Conservation (phyloP, 1,284 basidiomycete genomes). For the Sanghuangporus sanghuang region DNA sequence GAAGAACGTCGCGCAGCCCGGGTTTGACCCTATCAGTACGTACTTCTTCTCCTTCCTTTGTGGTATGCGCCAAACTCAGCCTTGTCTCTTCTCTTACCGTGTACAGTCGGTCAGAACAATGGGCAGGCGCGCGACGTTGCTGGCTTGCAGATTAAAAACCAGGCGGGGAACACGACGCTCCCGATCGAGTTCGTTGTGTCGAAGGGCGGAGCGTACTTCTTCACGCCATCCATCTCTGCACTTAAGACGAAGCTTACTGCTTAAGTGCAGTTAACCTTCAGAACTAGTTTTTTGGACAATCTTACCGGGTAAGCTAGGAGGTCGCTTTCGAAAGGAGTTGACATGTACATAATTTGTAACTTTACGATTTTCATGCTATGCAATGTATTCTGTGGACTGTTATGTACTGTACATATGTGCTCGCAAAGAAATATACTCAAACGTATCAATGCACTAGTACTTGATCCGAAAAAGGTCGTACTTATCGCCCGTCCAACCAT, state of each 20-base stretch:
- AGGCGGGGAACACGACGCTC: slow-evolving; percentile 24
- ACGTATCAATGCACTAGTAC: not conserved
- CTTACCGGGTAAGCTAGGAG: too few relatives aligned
- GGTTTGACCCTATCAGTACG: slow-evolving; percentile 27
- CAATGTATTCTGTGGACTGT: not conserved
- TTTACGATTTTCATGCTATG: not conserved
- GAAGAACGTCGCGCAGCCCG: slow-evolving; percentile 18
- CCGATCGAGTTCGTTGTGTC: slow-evolving; percentile 30
- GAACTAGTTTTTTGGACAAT: not conserved
- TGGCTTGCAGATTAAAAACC: slow-evolving; percentile 37
- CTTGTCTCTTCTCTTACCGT: slow-evolving; percentile 10
- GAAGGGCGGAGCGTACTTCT: slow-evolving; percentile 40
- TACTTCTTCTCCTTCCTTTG: not conserved
- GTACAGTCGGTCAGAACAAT: slow-evolving; percentile 39
- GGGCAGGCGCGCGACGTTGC: slow-evolving; percentile 30
- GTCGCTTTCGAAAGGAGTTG: too few relatives aligned
- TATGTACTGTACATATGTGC: not conserved
- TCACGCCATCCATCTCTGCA: slow-evolving; percentile 36
- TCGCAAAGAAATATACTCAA: not conserved
- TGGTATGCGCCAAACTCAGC: not conserved
- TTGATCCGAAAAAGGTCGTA: not conserved
- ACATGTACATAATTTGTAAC: not conserved
- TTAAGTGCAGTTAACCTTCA: not conserved
- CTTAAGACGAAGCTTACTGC: slow-evolving; percentile 24
- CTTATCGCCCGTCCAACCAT: not conserved